Conservation (phyloP, 2,329 filamentous ascomycete species). For the Cucurbitaria berberidis region DNA sequence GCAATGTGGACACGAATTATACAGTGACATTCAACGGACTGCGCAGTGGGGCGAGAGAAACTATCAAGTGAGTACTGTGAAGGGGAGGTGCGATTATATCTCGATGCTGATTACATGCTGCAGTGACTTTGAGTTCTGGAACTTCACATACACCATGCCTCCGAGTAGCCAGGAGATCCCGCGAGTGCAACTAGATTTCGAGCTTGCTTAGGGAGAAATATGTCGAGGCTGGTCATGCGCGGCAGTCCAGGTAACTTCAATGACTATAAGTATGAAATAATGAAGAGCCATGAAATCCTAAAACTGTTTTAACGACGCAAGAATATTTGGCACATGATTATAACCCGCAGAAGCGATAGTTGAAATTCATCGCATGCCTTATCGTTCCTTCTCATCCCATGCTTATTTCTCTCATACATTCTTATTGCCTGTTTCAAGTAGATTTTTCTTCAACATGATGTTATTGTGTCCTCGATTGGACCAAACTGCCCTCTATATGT, state of each 20-base stretch:
- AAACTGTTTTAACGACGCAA: not conserved
- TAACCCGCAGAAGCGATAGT: too few species aligned
- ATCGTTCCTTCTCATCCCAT: conserved; percentile 7
- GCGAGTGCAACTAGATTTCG: conserved; percentile 32
- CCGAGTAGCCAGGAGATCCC: conserved; percentile 31
- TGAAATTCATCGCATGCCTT: too few species aligned
- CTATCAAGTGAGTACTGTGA: conserved; percentile 45
- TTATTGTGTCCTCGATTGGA: conserved; percentile 54
- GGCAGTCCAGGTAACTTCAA: not conserved
- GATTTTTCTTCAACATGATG: conserved; percentile 52
- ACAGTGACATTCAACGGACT: conserved; percentile 54
- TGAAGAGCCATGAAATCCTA: not conserved
- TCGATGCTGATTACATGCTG: conserved; percentile 7
- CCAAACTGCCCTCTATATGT: conserved; percentile 56
- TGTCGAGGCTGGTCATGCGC: not conserved
- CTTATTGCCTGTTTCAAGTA: conserved; percentile 43
- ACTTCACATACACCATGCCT: conserved; percentile 51
- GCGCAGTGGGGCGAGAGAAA: conserved; percentile 44
- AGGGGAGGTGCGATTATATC: not conserved
- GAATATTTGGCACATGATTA: too few species aligned
- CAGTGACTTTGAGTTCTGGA: conserved; percentile 51
- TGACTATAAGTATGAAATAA: too few species aligned
- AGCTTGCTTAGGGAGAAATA: conserved; percentile 8
- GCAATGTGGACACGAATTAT: conserved; percentile 53
- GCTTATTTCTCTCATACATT: conserved; percentile 35